Conservation (phyloP, 495 filamentous ascomycete genomes). For the Bathelium albidoporum region DNA sequence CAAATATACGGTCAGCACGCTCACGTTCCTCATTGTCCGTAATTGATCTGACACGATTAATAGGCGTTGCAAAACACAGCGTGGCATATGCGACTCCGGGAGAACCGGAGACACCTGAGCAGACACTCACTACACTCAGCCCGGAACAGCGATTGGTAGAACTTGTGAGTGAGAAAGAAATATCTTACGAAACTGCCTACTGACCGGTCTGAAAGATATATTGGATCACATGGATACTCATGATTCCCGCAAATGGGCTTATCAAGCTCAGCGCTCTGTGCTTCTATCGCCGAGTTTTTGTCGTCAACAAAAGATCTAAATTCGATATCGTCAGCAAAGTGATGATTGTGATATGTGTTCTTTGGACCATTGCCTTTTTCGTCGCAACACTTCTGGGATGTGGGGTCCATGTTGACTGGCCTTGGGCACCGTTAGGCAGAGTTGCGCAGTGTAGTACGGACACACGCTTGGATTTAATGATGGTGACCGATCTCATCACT, state of each 20-base stretch:
- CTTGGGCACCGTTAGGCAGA: not conserved
- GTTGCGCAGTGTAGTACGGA: not conserved
- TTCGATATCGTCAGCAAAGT: not conserved
- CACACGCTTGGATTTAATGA: not conserved
- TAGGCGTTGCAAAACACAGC: not conserved
- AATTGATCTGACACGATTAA: too few species aligned
- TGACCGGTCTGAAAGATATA: too few species aligned
- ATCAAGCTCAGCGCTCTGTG: conserved; percentile 7
- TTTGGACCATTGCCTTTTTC: not conserved
- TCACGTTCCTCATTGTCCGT: too few species aligned
- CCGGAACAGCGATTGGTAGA: conserved; percentile 2
- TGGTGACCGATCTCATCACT: conserved; percentile 1
- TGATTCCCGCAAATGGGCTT: conserved; percentile 2
- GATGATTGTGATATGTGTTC: not conserved
- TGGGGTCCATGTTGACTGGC: not conserved
- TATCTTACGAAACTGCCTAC: too few species aligned
- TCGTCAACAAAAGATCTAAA: not conserved
- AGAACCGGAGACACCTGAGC: not conserved
- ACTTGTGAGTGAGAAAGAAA: not conserved
- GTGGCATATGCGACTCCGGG: not conserved
- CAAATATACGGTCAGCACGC: not conserved
- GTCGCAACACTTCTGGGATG: not conserved
- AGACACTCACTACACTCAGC: not conserved
- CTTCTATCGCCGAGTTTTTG: conserved; percentile 1
- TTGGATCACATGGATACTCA: conserved; percentile 5